phyloP scores from a whole-genome alignment of 2,329 filamentous ascomycete genomes.

The Camillea tinctor region DNA sequence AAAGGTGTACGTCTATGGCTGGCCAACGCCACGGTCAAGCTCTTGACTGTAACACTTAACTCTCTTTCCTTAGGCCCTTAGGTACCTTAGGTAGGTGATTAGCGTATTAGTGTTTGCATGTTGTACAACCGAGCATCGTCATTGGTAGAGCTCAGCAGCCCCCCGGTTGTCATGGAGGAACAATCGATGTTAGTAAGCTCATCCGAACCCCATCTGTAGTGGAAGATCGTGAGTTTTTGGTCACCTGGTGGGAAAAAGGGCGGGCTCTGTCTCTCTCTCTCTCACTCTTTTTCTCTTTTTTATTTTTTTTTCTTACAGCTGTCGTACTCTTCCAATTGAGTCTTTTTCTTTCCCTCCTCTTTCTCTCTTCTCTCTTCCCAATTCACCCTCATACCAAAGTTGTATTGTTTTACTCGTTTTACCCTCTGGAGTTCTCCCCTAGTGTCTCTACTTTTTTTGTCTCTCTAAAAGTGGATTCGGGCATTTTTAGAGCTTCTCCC shows the following conservation, averaged over 20 bases:
- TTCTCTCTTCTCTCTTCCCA: slow-evolving; percentile 2
- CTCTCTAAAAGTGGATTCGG: slow-evolving; percentile 12
- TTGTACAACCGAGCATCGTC: not conserved
- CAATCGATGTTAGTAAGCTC: not conserved
- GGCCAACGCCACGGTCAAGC: no score
- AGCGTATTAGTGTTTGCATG: no score
- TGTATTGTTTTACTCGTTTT: slow-evolving; percentile 10
- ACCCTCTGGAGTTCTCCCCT: slow-evolving; percentile 4
- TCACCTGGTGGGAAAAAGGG: slow-evolving; percentile 22
- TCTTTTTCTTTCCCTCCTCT: not conserved
- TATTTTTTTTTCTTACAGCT: slow-evolving; percentile 13
- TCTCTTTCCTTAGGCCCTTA: no score
- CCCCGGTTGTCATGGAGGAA: not conserved
- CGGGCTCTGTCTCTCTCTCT: slow-evolving; percentile 9
- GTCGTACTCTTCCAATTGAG: not conserved
- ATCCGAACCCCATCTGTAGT: not conserved
- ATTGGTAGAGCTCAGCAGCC: not conserved
- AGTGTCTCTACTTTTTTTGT: not conserved
- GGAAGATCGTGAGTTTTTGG: slow-evolving; percentile 28
- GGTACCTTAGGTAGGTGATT: no score
- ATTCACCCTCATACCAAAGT: slow-evolving; percentile 1
- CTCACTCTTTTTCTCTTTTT: slow-evolving; percentile 19
- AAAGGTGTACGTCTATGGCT: no score
- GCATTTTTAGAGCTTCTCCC: not conserved
- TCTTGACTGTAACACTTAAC: no score